Percentiles rank a stretch among this genome's conserved stretches.
These are phyloP conservation scores for Brassica incana DNA, from an alignment of 345 rosid genomes.

Conservation along the genomic window DNA sequence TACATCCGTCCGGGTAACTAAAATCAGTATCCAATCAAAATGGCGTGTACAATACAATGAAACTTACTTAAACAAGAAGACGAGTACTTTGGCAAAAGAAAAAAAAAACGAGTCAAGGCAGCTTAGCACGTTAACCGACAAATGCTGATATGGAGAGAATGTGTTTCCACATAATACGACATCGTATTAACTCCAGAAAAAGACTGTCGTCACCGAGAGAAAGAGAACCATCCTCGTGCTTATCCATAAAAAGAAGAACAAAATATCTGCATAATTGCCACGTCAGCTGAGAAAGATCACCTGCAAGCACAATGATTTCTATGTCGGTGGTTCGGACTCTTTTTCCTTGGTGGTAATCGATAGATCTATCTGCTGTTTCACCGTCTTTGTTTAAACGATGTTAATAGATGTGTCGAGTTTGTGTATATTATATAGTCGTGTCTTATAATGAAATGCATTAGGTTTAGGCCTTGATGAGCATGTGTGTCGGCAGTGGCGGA, in stretches of 20 bases:
- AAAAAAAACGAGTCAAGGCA: not conserved
- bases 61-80: not conserved
- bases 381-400: not conserved
- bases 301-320: constrained; percentile 16
- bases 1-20: no score
- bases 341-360: constrained; percentile 3
- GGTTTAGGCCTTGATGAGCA: not conserved
- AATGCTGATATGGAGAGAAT: not conserved
- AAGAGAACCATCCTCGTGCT: not conserved
- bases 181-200: constrained; percentile 12
- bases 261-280: constrained; percentile 23
- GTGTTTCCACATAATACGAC: constrained; percentile 32
- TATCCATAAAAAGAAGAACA: constrained; percentile 7
- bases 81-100: not conserved
- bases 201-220: not conserved
- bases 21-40: not conserved
- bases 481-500: constrained; percentile 16
- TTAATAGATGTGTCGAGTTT: not conserved
- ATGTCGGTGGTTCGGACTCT: constrained; percentile 24
- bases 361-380: not conserved
- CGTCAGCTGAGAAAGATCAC: constrained; percentile 17
- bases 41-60: not conserved
- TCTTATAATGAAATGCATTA: not conserved
- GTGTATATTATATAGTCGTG: not conserved
- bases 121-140: constrained; percentile 20